Base-by-base conservation (phyloP, 2,329 filamentous ascomycete genomes). In the Mycosphaerella arachidis region DNA sequence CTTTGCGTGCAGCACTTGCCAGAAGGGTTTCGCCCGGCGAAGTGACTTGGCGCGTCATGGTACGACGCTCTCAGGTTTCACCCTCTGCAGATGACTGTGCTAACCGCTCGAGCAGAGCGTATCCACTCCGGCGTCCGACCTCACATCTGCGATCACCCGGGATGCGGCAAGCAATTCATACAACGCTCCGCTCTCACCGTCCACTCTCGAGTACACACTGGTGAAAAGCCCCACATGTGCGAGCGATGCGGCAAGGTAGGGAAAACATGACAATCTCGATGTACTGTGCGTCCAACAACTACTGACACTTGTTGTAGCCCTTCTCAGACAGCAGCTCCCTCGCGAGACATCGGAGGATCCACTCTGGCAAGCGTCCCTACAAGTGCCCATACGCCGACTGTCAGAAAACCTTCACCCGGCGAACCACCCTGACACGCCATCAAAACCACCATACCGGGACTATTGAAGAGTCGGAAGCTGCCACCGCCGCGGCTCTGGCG, bases 211-310 rank as follows among this genome's bases (percentile, higher is more conserved):
- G 92, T 97, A 20, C 94, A 99, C 76, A 97, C 94, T 1, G 94
- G 94, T 66, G 94, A 97, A 79, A 99, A 99, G 78, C 94, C 94
- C 54, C 94, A 99, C 71, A 93, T 94, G 86, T 99, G 94, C 73
- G 94, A 97, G 77, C 86, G 90, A 64, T 97, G 94, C 75, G 91
- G 91, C 74, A 97, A 97, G 87, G 92, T 96, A 81, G 70, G 83
- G 16, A 8, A 31, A 6, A 50, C 31, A 35, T 10, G 40, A 8
- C 20, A 30, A 24, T 12, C n/a, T 45, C 29, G 48, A 33, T 54
- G 24, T 24, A 24, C 24, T 3, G 3, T 24, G 24, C 1, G 24
- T 24, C 24, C 24, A 24, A 24, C 24, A 24, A 1, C 24, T 43
- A 50, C 71, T 76, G 68, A 75, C 67, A 59, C 30, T 59, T 46